phyloP scores from a whole-genome alignment of 108 stramenopile species.

The Aurantiochytrium sp. region DNA sequence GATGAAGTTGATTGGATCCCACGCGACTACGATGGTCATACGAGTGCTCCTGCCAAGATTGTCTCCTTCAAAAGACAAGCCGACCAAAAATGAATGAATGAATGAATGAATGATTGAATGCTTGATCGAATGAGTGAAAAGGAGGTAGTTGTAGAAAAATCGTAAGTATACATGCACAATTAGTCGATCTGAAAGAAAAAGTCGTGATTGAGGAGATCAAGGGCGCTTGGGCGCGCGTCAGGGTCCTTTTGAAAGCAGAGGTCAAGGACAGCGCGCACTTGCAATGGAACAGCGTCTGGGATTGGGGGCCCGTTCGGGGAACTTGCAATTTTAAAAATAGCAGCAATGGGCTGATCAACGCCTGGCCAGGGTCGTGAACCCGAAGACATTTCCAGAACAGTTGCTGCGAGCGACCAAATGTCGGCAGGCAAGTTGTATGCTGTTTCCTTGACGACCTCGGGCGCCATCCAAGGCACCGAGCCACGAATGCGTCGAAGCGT shows the following conservation, averaged over 20 bases:
- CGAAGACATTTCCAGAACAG: constrained; percentile 29
- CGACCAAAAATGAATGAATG: too few relatives aligned
- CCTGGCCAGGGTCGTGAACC: constrained; percentile 20
- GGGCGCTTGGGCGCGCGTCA: not conserved
- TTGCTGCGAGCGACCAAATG: constrained; percentile 35
- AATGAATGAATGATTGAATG: too few relatives aligned
- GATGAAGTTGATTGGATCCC: too few relatives aligned
- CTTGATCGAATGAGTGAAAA: too few relatives aligned
- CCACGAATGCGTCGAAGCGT: constrained; percentile 34
- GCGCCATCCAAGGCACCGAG: constrained; percentile 58
- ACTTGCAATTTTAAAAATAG: constrained; percentile 10
- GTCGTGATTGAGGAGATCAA: not conserved
- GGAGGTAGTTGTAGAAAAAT: too few relatives aligned
- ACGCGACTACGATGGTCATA: too few relatives aligned
- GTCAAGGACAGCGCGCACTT: not conserved
- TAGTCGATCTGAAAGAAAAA: too few relatives aligned
- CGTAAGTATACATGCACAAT: too few relatives aligned
- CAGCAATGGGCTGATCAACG: not conserved
- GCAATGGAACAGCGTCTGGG: not conserved
- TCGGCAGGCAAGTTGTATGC: constrained; percentile 15
- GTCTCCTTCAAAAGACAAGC: too few relatives aligned
- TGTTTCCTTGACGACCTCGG: constrained; percentile 47
- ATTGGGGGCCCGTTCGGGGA: not conserved
- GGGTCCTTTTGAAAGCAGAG: not conserved
- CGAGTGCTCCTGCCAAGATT: too few relatives aligned